phyloP scores from a whole-genome alignment of 1,284 basidiomycete genomes.

The Ceratobasidium sp. region DNA sequence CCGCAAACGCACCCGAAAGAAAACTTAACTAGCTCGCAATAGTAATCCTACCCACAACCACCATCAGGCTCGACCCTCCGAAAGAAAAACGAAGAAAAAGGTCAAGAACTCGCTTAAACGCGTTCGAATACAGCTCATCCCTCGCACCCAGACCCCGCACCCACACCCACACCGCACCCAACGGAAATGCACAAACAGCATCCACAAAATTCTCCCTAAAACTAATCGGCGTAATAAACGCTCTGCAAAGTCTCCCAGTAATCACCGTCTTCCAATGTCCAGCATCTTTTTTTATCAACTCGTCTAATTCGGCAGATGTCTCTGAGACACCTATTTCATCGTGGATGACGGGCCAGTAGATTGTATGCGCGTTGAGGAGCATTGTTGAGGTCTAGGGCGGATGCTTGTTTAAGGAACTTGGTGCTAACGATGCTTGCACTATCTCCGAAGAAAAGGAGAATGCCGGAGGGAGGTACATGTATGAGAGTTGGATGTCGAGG shows the following conservation, averaged over 20 bases:
- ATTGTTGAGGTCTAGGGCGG: slow-evolving; percentile 83
- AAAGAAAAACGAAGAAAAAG: slow-evolving; percentile 17
- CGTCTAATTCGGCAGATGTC: slow-evolving; percentile 79
- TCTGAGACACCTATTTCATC: slow-evolving; percentile 87
- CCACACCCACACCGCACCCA: slow-evolving; percentile 82
- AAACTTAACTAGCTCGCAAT: slow-evolving; percentile 86
- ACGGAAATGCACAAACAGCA: slow-evolving; percentile 78
- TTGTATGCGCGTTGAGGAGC: slow-evolving; percentile 78
- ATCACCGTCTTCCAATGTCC: slow-evolving; percentile 79
- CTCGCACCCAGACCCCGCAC: slow-evolving; percentile 81
- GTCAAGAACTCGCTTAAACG: slow-evolving; percentile 76
- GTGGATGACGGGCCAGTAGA: slow-evolving; percentile 92
- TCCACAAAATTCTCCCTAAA: slow-evolving; percentile 88
- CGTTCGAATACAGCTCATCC: slow-evolving; percentile 87
- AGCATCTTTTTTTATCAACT: slow-evolving; percentile 78
- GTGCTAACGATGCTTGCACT: slow-evolving; percentile 86
- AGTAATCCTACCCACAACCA: slow-evolving; percentile 68
- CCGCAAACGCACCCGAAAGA: slow-evolving; percentile 80
- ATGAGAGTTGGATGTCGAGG: slow-evolving; percentile 85
- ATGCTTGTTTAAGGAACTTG: slow-evolving; percentile 85
- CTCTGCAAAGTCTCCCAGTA: slow-evolving; percentile 86
- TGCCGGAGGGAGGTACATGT: slow-evolving; percentile 88
- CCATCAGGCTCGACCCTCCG: background rate
- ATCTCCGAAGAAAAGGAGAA: slow-evolving; percentile 88
- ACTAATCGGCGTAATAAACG: slow-evolving; percentile 79